Base-by-base conservation (phyloP, 164 flowering plant species). In the Berberis vulgaris region DNA sequence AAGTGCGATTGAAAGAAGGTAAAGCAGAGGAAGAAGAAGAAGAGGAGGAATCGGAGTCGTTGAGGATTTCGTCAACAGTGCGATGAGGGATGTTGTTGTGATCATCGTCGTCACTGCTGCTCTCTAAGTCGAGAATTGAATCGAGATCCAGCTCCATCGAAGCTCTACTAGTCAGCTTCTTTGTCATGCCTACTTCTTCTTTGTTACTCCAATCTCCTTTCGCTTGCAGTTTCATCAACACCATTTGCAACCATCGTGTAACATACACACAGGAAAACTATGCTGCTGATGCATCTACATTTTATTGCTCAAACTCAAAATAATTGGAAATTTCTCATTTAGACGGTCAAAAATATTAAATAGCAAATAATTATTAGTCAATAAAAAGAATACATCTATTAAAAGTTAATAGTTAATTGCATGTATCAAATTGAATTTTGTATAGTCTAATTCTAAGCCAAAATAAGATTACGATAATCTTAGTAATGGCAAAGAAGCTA, bases 11-110 rank as follows among this genome's bases (percentile, higher is more conserved):
- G 54, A 71, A 50, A 4, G 58, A 44, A 55, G 60, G 56, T 4
- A 71, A 50, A 4, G 58, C 40, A 55, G 60, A 56, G 4, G 76
- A 62, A 12, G 82, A 76, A 1, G 86, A 70, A 1, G 85, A 71
- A 1, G 85, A 67, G 5, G 82, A 78, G n/a, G 83, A 79, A 63
- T 78, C 86, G 62, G 88, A 82, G 49, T 82, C 88, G 75, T 87
- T 83, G 81, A 89, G 91, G 69, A 87, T 87, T 60, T 89, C 93
- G 45, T 87, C 96, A 69, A 88, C 71, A 6, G 91, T 79, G 41
- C 89, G 86, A 65, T 73, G 83, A 65, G 70, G 87, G 62, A 71
- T 41, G 54, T 13, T 40, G 4, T 60, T 41, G 69, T 13, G 71
- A 3, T 61, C 67, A 50, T 65, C 75, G 60, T 77, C 83, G 57